phyloP scores from a whole-genome alignment of 1,284 basidiomycete species.

The Sparassis latifolia region DNA sequence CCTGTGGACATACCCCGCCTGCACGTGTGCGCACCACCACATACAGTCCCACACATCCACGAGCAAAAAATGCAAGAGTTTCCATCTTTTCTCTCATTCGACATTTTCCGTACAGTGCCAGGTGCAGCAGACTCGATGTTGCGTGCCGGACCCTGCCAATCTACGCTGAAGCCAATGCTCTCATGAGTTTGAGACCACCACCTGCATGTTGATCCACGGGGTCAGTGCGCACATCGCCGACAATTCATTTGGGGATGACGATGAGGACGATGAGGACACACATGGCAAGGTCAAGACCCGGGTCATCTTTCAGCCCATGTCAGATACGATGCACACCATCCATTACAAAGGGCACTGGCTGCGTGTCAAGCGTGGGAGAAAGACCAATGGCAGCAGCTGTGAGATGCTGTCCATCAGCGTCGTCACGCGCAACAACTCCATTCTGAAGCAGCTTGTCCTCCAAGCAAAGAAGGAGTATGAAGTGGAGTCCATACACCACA shows the following conservation, averaged over 20 bases:
- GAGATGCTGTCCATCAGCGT: slow-evolving; percentile 76
- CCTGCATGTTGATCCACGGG: slow-evolving; percentile 49
- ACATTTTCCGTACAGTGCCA: too few species aligned
- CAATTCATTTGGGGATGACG: slow-evolving; percentile 60
- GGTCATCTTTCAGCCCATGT: slow-evolving; percentile 78
- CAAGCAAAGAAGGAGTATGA: slow-evolving; percentile 83
- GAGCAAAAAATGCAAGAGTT: too few species aligned
- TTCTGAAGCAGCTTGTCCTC: slow-evolving; percentile 80
- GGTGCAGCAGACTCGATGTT: too few species aligned
- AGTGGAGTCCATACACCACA: slow-evolving; percentile 73
- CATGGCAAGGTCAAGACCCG: slow-evolving; percentile 67
- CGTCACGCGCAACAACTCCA: slow-evolving; percentile 70
- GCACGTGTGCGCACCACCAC: too few species aligned
- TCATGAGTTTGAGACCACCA: slow-evolving; percentile 79
- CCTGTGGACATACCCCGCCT: too few species aligned
- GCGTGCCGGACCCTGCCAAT: too few species aligned
- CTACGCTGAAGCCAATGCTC: slow-evolving; percentile 79
- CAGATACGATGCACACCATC: slow-evolving; percentile 78
- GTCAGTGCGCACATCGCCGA: slow-evolving; percentile 42
- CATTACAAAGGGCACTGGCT: slow-evolving; percentile 79
- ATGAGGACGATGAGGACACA: slow-evolving; percentile 45
- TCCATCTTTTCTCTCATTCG: too few species aligned
- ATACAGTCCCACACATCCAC: too few species aligned
- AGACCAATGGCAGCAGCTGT: slow-evolving; percentile 54
- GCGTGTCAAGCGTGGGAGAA: slow-evolving; percentile 60